phyloP scores from a whole-genome alignment of 345 rosid species.

The Carallia pectinifolia region DNA sequence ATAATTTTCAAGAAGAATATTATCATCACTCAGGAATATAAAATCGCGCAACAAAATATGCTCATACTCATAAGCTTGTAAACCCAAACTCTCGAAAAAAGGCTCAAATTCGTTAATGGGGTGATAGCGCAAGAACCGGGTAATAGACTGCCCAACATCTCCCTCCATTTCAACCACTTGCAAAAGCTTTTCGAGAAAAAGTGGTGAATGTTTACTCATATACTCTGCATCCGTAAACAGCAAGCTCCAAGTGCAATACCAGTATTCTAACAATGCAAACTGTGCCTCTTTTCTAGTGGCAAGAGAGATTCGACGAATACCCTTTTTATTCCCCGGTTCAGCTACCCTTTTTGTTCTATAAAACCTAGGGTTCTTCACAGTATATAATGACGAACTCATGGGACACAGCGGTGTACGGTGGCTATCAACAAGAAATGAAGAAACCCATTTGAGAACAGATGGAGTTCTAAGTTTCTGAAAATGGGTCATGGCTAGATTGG shows the following conservation, averaged over 20 bases:
- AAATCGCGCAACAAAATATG: constrained; percentile 43
- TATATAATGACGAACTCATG: constrained; percentile 16
- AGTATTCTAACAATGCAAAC: constrained; percentile 68
- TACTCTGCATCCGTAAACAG: constrained; percentile 65
- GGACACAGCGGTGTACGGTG: constrained; percentile 22
- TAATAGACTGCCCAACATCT: constrained; percentile 36
- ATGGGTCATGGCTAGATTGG: constrained; percentile 33
- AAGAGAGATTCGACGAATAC: constrained; percentile 23
- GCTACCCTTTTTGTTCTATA: constrained; percentile 30
- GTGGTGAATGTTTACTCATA: constrained; percentile 67
- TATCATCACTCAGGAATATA: constrained; percentile 67
- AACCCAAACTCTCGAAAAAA: constrained; percentile 78
- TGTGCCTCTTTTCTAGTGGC: constrained; percentile 47
- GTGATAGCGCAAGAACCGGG: constrained; percentile 59
- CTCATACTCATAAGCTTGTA: constrained; percentile 43
- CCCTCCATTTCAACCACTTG: constrained; percentile 31
- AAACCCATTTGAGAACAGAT: constrained; percentile 46
- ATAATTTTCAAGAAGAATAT: constrained; percentile 54
- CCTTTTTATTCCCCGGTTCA: constrained; percentile 7
- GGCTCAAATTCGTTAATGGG: constrained; percentile 92
- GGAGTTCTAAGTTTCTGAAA: constrained; percentile 36
- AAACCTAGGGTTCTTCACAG: constrained; percentile 41
- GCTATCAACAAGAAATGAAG: constrained; percentile 28
- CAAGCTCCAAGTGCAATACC: constrained; percentile 58
- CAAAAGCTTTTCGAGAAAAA: constrained; percentile 42